Evolutionary conservation across 108 stramenopile genomes (phyloP), one percentile per base, ranked within the genome.

Genomic region (Epithemia pelagica): DNA sequence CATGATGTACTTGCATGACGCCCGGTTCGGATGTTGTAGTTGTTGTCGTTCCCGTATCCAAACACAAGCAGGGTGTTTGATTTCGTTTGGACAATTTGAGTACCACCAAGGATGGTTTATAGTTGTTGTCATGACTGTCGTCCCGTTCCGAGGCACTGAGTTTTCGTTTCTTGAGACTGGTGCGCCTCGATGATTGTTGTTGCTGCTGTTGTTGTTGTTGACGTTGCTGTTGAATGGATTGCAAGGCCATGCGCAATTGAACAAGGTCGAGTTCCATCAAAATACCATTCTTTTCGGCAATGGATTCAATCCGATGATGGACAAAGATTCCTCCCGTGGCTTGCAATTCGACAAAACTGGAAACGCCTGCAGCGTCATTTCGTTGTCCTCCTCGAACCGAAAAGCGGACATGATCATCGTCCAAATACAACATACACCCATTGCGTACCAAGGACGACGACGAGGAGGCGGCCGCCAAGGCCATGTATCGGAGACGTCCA

Each of bases 1-100:
- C 89, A 72, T 94, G 88, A 74, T 91, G 82, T 28, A 94, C 85
- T 66, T 90, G 83, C 30, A 93, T 75, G 8, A 80, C 60, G 23
- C 80, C 84, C 58, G 78, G 81, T 24, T 70, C 70, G 37, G 76
- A 81, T 32, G 66, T 68, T 54, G 62, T 25, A 52, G 52, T n/a
- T n/a, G n/a, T n/a, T n/a, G n/a, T n/a, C 28, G 57, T 37, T 2
- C 25, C 26, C 65, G 82, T 77, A 75, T 93, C 92, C 32, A 93
- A 62, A 66, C 92, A 93, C 58, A 93, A 66, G 66, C 92, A 93
- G 2, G 92, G 87, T 32, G 87, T 52, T 8, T 86, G 70, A 64
- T 82, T 75, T 32, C 92, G 80, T 75, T 94, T 94, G 72, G 92
- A 89, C 31, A 94, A 71, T 72, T 94, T 94, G 65, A 89, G 78